Evolutionary conservation across 768 basidiomycete species (phyloP).

Genomic region (Pleurotus djamor): DNA sequence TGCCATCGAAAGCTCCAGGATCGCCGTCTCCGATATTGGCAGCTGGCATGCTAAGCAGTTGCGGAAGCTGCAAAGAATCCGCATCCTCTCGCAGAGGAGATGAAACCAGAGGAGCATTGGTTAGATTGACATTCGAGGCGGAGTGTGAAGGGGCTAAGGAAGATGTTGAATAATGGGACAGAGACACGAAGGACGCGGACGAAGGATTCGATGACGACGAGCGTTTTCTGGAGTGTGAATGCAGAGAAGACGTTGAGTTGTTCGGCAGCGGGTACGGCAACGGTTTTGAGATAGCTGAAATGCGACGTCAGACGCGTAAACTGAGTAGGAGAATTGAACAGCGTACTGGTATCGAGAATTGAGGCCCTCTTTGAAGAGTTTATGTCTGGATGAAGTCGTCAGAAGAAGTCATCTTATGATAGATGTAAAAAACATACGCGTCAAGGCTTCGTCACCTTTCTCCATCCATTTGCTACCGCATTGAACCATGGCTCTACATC

Average conservation of each 20-base stretch:
- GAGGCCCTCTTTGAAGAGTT: not conserved
- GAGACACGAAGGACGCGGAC: not conserved
- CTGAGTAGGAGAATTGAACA: not conserved
- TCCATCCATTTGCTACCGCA: constrained; percentile 71
- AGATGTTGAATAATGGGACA: constrained; percentile 24
- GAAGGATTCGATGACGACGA: too few relatives aligned
- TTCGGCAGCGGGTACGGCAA: constrained; percentile 25
- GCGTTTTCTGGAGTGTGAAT: too few relatives aligned
- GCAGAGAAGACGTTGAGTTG: constrained; percentile 31
- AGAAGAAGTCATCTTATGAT: too few relatives aligned
- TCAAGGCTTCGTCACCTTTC: constrained; percentile 60
- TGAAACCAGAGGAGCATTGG: constrained; percentile 8
- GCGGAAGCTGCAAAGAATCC: not conserved
- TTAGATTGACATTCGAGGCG: constrained; percentile 56
- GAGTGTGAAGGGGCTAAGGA: constrained; percentile 78
- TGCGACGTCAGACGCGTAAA: not conserved
- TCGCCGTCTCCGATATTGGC: not conserved
- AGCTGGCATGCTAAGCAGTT: too few relatives aligned
- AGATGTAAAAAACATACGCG: too few relatives aligned
- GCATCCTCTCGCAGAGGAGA: not conserved
- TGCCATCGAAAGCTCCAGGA: not conserved
- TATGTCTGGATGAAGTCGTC: not conserved
- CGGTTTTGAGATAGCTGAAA: constrained; percentile 18
- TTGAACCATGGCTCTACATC: constrained; percentile 65
- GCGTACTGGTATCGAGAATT: not conserved